These are phyloP conservation scores for Pythium angustatum DNA, from an alignment of 352 stramenopile genomes.

Conservation along the genomic window DNA sequence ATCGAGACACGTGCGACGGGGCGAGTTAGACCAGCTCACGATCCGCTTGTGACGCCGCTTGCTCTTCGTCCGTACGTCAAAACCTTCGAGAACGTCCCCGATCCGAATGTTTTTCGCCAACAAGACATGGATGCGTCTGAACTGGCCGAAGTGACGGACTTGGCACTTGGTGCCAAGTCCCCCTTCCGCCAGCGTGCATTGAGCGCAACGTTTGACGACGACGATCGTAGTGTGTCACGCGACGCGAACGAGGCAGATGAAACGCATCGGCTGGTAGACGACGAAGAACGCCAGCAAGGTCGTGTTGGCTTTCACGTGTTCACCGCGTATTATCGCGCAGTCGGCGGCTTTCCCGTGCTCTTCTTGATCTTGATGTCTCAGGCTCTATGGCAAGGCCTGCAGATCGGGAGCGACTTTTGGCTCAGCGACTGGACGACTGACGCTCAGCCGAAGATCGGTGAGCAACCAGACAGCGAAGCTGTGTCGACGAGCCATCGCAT, in stretches of 20 bases:
- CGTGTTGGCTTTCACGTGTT: slow-evolving; percentile 1
- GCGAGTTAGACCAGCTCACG: not conserved
- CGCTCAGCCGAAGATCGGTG: no score
- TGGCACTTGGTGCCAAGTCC: no score
- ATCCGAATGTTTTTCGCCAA: no score
- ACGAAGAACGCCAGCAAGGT: not conserved
- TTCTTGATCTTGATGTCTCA: slow-evolving; percentile 57
- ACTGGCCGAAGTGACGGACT: no score
- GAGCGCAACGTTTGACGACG: no score
- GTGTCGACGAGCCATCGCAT: not conserved
- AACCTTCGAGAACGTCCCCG: not conserved
- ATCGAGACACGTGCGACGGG: not conserved
- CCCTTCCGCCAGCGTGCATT: no score
- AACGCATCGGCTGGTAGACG: slow-evolving; percentile 49
- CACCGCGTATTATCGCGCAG: slow-evolving; percentile 35
- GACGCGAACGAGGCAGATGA: no score
- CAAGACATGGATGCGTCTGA: no score
- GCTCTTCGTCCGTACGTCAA: not conserved
- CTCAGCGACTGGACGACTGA: slow-evolving; percentile 80
- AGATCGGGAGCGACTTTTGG: slow-evolving; percentile 90
- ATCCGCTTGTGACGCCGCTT: not conserved
- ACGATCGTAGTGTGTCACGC: not conserved
- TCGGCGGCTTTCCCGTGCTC: slow-evolving; percentile 40
- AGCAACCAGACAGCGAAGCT: not conserved
- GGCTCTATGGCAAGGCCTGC: slow-evolving; percentile 65